phyloP scores from a whole-genome alignment of 2,329 filamentous ascomycete species.

The Verticillium zaregamsianum region DNA sequence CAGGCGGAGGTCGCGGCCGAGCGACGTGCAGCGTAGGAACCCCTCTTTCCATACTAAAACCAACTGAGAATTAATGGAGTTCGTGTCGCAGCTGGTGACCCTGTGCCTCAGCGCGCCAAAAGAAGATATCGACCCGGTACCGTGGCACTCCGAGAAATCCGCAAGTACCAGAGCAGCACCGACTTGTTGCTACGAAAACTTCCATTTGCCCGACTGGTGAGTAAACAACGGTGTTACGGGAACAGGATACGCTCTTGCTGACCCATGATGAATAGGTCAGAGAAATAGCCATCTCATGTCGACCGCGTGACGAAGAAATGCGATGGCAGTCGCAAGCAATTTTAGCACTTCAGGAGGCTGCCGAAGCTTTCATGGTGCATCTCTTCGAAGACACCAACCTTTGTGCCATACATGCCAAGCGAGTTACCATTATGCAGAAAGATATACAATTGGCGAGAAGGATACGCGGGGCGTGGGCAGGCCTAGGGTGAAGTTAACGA shows the following conservation, averaged over 20 bases:
- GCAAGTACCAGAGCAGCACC: conserved; percentile 83
- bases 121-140: conserved; percentile 75
- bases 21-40: conserved; percentile 35
- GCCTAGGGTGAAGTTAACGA: conserved; percentile 44
- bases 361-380: conserved; percentile 94
- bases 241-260: neutral
- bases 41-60: neutral
- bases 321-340: conserved; percentile 97
- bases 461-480: conserved; percentile 75
- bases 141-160: conserved; percentile 84
- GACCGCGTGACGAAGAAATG: conserved; percentile 63
- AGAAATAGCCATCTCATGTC: conserved; percentile 66
- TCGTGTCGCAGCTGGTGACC: conserved; percentile 63
- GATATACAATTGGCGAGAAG: conserved; percentile 89
- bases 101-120: conserved; percentile 57
- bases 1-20: conserved; percentile 26
- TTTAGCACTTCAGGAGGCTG: conserved; percentile 85
- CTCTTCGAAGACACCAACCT: conserved; percentile 96
- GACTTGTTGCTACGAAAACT: conserved; percentile 81
- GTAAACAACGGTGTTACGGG: conserved; percentile 9
- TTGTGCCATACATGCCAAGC: conserved; percentile 93
- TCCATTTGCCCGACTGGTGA: conserved; percentile 72
- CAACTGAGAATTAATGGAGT: neutral
- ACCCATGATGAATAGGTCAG: conserved; percentile 44
- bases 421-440: conserved; percentile 97